Conservation (phyloP, 305 asterid genomes). For the Ajuga reptans region DNA sequence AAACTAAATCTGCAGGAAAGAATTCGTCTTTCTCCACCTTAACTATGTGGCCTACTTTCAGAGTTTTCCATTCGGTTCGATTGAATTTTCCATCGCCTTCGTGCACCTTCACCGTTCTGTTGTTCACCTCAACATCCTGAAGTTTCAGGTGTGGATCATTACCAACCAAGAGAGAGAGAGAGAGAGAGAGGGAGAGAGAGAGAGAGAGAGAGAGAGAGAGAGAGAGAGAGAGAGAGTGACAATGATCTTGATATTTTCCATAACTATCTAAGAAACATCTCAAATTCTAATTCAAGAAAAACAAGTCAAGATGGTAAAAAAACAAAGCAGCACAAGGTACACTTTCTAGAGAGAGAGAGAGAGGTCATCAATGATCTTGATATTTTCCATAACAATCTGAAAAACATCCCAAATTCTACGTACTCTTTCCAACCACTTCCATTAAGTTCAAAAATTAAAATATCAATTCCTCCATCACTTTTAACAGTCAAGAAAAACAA, state of each 20-base stretch:
- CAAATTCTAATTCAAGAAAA: constrained; percentile 2
- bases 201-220: neutral
- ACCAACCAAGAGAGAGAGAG: neutral
- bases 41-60: constrained; percentile 80
- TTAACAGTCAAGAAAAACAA: neutral
- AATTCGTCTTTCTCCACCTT: constrained; percentile 82
- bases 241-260: neutral
- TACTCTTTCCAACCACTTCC: neutral
- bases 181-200: neutral
- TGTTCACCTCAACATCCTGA: constrained; percentile 85
- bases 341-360: no score
- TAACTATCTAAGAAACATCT: constrained; percentile 2
- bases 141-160: neutral
- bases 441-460: neutral
- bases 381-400: neutral
- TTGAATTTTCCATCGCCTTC: constrained; percentile 49
- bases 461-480: neutral
- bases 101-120: constrained; percentile 65
- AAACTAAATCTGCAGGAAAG: constrained; percentile 84
- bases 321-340: neutral
- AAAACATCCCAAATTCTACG: constrained; percentile 7
- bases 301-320: neutral
- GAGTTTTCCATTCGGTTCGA: constrained; percentile 58
- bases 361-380: neutral
- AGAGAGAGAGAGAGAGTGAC: no score